Evolutionary conservation across 1,284 basidiomycete species (phyloP), one percentile per base, ranked within the genome.

Genomic region (Papiliotrema nemorosa): DNA sequence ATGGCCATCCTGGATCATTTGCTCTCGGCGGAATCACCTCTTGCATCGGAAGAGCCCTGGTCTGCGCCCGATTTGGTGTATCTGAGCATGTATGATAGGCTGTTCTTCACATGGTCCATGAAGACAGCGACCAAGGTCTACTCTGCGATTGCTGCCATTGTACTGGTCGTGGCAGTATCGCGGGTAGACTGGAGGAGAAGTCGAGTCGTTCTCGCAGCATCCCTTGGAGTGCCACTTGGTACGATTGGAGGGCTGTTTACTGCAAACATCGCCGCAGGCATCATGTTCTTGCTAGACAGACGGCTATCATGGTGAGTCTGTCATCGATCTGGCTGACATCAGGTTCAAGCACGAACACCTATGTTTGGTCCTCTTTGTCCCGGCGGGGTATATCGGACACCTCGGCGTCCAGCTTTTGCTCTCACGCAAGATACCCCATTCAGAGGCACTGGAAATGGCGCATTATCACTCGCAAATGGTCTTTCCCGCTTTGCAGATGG

Each of bases 1-100:
- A 81, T 96, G 16, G 88, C 88, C 0, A 82, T 97, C 26, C 76
- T 97, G 29, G 80, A 81, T 35, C 80, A 90, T 67, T 81, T 98
- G n/a, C 84, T 88, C 10, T 67, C 64, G 1, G 60, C 70, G 9
- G 53, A 50, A 14, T 75, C 74, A 9, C 65, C 73, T 0, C 57
- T 75, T 10, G 48, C 58, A 10, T 57, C 53, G 13, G 13, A 47
- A 21, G 50, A 60, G 53, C 49, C 62, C 10, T 74, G 59, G 59
- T 64, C 66, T 9, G 66, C 70, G 2, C 67, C 73, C n/a, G 59
- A 70, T 35, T 57, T 70, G 37, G 70, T 92, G 40, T 97, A 87
- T 77, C 87, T 87, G 70, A 82, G 84, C 1, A 77, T 87, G 42
- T 77, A 89, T 20, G 85, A 86, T 13, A 60, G 75, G 9, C 82